Percentiles rank a stretch among this genome's conserved stretches.
Evolutionary conservation across 495 filamentous ascomycete species (phyloP).

Genomic region (Penicillium salamii): DNA sequence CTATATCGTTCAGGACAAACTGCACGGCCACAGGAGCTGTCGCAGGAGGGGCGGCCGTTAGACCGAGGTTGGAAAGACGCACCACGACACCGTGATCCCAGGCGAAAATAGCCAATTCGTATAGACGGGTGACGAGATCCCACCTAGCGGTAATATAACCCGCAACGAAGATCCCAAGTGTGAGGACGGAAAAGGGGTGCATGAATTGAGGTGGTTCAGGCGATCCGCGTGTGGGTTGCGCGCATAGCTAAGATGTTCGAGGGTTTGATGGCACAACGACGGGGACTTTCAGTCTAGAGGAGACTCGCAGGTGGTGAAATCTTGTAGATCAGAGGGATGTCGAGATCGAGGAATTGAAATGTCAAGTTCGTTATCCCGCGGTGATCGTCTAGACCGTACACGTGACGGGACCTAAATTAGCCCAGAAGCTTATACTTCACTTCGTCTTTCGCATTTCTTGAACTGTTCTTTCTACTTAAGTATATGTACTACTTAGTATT

Average conservation of each 20-base stretch:
- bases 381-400: slow-evolving; percentile 23
- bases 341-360: slow-evolving; percentile 6
- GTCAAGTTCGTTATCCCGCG: slow-evolving; percentile 6
- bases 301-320: background rate
- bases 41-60: slow-evolving; percentile 14
- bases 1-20: background rate
- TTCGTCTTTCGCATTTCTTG: no score
- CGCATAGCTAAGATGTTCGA: slow-evolving; percentile 27
- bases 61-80: slow-evolving; percentile 34
- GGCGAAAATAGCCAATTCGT: slow-evolving; percentile 94
- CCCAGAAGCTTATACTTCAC: background rate
- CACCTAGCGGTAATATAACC: slow-evolving; percentile 98
- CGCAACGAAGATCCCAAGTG: slow-evolving; percentile 95
- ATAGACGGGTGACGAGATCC: slow-evolving; percentile 92
- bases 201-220: slow-evolving; percentile 59
- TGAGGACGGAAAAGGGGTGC: slow-evolving; percentile 94
- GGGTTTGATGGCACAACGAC: background rate
- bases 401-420: slow-evolving; percentile 18
- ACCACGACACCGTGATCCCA: slow-evolving; percentile 99
- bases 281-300: background rate
- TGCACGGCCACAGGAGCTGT: background rate
- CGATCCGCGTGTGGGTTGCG: slow-evolving; percentile 31
- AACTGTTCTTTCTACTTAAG: no score
- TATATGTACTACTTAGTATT: no score
- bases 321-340: no score